Evolutionary conservation across 2,329 filamentous ascomycete species (phyloP).

Genomic region (Venturia pyrina): DNA sequence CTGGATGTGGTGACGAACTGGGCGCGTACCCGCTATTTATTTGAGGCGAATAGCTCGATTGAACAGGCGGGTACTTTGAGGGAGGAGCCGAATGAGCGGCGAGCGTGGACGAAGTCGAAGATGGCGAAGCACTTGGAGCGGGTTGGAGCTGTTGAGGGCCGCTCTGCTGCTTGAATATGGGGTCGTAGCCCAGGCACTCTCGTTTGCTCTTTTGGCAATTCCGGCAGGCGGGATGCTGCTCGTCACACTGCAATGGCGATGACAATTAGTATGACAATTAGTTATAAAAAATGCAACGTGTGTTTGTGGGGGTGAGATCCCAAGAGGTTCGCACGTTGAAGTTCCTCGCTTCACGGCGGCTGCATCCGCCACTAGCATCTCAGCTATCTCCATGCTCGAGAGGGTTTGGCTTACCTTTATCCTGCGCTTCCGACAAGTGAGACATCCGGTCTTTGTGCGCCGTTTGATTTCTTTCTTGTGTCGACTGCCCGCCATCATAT

Average conservation of each 20-base stretch:
- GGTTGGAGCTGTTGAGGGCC: constrained; percentile 65
- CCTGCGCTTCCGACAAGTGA: constrained; percentile 48
- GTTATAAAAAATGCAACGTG: neutral
- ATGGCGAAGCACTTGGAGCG: constrained; percentile 41
- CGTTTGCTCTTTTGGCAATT: constrained; percentile 85
- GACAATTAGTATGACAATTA: neutral
- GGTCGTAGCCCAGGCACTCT: constrained; percentile 78
- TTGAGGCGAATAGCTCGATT: constrained; percentile 26
- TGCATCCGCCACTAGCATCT: constrained; percentile 14
- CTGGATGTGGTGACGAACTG: constrained; percentile 27
- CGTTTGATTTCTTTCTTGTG: constrained; percentile 68
- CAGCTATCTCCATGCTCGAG: neutral
- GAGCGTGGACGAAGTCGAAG: constrained; percentile 14
- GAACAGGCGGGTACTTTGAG: constrained; percentile 18
- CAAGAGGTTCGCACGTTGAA: constrained; percentile 19
- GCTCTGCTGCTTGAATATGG: constrained; percentile 68
- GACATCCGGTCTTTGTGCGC: constrained; percentile 63
- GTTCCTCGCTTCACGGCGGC: constrained; percentile 11
- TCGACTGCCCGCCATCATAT: constrained; percentile 48
- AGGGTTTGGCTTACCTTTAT: constrained; percentile 54
- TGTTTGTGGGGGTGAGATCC: constrained; percentile 7
- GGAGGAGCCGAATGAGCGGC: constrained; percentile 23
- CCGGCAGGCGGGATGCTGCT: constrained; percentile 83
- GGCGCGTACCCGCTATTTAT: constrained; percentile 26
- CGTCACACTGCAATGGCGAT: constrained; percentile 66